A percentile compares a stretch with the other conserved stretches of the same genome.
These are phyloP conservation scores for Penstemon davidsonii DNA, from an alignment of 257 asterid species.

Conservation along the genomic window DNA sequence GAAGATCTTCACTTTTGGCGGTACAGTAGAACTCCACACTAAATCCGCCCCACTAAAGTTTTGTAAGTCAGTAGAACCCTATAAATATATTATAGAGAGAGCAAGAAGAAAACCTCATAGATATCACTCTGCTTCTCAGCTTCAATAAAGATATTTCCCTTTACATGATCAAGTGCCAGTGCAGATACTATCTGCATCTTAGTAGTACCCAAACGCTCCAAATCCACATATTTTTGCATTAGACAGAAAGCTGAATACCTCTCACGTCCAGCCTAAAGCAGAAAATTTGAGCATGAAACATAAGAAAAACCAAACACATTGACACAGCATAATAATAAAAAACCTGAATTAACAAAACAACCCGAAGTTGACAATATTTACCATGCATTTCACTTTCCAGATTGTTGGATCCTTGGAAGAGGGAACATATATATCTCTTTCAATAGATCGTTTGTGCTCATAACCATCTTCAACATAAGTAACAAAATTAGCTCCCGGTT, in stretches of 20 bases:
- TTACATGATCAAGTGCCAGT: slow-evolving; percentile 79
- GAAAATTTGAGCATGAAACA: slow-evolving; percentile 18
- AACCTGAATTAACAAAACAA: neutral
- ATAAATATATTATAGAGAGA: neutral
- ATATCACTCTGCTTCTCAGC: slow-evolving; percentile 78
- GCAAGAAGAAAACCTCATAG: slow-evolving; percentile 62
- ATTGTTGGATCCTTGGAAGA: slow-evolving; percentile 60
- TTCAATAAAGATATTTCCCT: slow-evolving; percentile 78
- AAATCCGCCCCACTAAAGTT: too few species aligned
- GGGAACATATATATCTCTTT: slow-evolving; percentile 38
- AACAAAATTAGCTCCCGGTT: slow-evolving; percentile 67
- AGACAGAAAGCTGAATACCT: slow-evolving; percentile 88
- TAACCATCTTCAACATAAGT: slow-evolving; percentile 58
- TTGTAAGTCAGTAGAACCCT: too few species aligned
- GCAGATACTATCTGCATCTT: slow-evolving; percentile 82
- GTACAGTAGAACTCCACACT: too few species aligned
- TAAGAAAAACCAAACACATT: slow-evolving; percentile 11
- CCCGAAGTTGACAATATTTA: slow-evolving; percentile 29
- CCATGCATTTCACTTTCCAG: slow-evolving; percentile 99
- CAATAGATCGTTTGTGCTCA: slow-evolving; percentile 49
- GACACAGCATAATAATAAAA: neutral
- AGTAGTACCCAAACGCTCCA: slow-evolving; percentile 54
- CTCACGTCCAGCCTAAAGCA: slow-evolving; percentile 79
- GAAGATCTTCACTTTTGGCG: too few species aligned
- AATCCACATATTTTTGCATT: slow-evolving; percentile 82